These are phyloP conservation scores for Wallacemonas sp. DNA, from an alignment of 208 protist genomes.

Conservation along the genomic window DNA sequence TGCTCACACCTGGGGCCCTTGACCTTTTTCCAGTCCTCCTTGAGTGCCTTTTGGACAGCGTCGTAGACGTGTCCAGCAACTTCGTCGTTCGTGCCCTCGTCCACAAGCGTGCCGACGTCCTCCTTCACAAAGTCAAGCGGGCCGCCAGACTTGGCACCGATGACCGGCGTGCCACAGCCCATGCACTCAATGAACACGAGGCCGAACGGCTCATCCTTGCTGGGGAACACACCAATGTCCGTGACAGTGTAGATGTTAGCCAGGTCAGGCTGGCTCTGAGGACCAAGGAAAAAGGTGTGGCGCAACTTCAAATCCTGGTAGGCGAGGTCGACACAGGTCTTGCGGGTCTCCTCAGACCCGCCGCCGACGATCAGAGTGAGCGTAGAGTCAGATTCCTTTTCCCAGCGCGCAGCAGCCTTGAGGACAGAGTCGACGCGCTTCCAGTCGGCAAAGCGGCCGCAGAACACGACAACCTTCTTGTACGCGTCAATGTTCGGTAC, in stretches of 20 bases:
- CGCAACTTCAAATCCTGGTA: constrained; percentile 58
- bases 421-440: constrained; percentile 73
- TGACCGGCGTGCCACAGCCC: constrained; percentile 77
- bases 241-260: constrained; percentile 63
- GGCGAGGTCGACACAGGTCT: constrained; percentile 66
- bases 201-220: constrained; percentile 79
- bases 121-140: constrained; percentile 78
- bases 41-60: constrained; percentile 52
- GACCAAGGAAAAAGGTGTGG: constrained; percentile 73
- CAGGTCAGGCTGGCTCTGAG: constrained; percentile 59
- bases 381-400: constrained; percentile 52
- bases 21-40: constrained; percentile 71
- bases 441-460: constrained; percentile 80
- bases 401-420: constrained; percentile 53
- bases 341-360: constrained; percentile 55
- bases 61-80: constrained; percentile 50
- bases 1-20: constrained; percentile 56
- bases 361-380: constrained; percentile 64
- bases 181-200: constrained; percentile 86
- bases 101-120: constrained; percentile 62
- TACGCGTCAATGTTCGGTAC: constrained; percentile 60
- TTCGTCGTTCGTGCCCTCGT: constrained; percentile 63
- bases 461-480: constrained; percentile 70
- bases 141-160: constrained; percentile 76
- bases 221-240: constrained; percentile 71